A percentile compares a stretch with the other conserved stretches of the same genome.
phyloP scores from a whole-genome alignment of 306 rosid species.

The Echinosophora koreensis region DNA sequence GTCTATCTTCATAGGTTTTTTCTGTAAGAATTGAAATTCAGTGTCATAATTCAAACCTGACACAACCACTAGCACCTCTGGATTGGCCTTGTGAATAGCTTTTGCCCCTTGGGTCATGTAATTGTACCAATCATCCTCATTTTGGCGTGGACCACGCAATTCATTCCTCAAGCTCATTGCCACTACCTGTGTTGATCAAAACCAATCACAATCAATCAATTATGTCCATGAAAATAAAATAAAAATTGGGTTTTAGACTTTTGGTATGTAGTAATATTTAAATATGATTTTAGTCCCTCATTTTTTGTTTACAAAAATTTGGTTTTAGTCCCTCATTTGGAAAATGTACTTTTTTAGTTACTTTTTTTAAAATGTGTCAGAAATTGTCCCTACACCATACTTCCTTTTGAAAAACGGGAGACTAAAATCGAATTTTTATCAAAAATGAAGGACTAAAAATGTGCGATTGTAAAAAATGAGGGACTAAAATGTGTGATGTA shows the following conservation, averaged over 20 bases:
- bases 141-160: slow-evolving; percentile 51
- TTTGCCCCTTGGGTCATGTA: slow-evolving; percentile 46
- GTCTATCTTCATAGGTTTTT: slow-evolving; percentile 17
- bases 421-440: no score
- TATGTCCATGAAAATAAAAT: not conserved
- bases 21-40: slow-evolving; percentile 45
- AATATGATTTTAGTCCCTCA: no score
- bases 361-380: no score
- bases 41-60: slow-evolving; percentile 55
- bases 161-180: slow-evolving; percentile 60
- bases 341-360: no score
- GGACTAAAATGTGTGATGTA: no score
- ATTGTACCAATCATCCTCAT: slow-evolving; percentile 45
- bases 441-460: no score
- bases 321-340: no score
- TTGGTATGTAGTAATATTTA: no score
- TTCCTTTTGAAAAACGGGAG: no score
- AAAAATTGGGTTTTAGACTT: not conserved
- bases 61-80: slow-evolving; percentile 46
- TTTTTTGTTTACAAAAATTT: no score
- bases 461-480: no score
- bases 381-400: no score
- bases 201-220: slow-evolving; percentile 4
- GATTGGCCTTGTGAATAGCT: slow-evolving; percentile 44
- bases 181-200: slow-evolving; percentile 43